Percentiles rank a stretch among this genome's conserved stretches.
phyloP scores from a whole-genome alignment of 2,329 filamentous ascomycete genomes.

The Clonostachys byssicola region DNA sequence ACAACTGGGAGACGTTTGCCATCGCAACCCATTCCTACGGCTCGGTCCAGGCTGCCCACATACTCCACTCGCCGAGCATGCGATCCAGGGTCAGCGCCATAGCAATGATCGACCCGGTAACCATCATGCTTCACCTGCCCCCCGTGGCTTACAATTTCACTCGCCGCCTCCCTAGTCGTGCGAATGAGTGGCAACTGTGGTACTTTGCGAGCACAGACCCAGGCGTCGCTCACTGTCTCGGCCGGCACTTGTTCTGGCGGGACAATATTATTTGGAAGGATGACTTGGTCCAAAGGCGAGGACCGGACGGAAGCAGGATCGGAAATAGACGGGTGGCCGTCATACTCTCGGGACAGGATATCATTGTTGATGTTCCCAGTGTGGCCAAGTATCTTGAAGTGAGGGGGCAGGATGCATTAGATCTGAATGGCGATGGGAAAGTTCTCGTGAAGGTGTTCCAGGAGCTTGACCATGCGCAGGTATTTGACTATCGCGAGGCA shows the following conservation, averaged over 20 bases:
- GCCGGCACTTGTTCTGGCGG: constrained; percentile 67
- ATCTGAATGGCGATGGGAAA: too few species aligned
- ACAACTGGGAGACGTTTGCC: constrained; percentile 54
- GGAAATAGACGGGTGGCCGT: constrained; percentile 33
- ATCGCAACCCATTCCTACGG: constrained; percentile 63
- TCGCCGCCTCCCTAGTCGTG: constrained; percentile 33
- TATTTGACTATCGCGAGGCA: too few species aligned
- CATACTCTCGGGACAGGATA: constrained; percentile 52
- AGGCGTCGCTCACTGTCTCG: constrained; percentile 60
- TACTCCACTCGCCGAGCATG: constrained; percentile 45
- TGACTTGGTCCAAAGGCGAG: constrained; percentile 33
- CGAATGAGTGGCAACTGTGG: constrained; percentile 69
- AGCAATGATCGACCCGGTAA: constrained; percentile 57
- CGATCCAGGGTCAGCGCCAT: constrained; percentile 44
- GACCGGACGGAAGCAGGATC: too few species aligned
- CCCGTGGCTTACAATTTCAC: constrained; percentile 68
- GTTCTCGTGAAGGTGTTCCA: too few species aligned
- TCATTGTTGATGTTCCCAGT: constrained; percentile 58
- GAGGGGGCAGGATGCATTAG: too few species aligned
- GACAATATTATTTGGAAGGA: constrained; percentile 69
- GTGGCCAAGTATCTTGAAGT: constrained; percentile 51
- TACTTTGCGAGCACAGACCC: constrained; percentile 68
- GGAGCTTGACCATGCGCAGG: too few species aligned
- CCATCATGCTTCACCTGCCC: constrained; percentile 63
- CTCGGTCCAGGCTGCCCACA: constrained; percentile 57